Evolutionary conservation across 176 grass and related monocot genomes (phyloP), one percentile per base, ranked within the genome.

Genomic region (Phragmites australis): DNA sequence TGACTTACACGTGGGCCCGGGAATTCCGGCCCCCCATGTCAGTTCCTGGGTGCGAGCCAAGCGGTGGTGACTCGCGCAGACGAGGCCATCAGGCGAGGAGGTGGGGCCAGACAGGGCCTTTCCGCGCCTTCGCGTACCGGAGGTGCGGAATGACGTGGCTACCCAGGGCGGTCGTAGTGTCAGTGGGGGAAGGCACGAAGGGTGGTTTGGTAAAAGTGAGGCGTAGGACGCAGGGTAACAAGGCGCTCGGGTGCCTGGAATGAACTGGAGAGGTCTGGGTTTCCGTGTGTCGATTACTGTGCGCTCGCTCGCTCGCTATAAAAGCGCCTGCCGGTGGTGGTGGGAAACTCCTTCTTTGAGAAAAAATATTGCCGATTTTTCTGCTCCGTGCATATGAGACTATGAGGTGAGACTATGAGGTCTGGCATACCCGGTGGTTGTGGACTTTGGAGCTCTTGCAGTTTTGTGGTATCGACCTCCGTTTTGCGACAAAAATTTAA

Each of bases 11-110:
- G 3, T 31, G 68, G 88, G 84, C 0, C 16, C 31, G 1, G 0
- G 0, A 0, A 0, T 0, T 0, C 0, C 1, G 0, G 0, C 26
- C 75, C 79, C 14, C 0, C 1, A 13, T 27, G 64, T 86, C 83
- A 74, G 83, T 14, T 5, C 1, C 56, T 10, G 7, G 57, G 26
- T n/a, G n/a, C n/a, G n/a, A n/a, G n/a, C n/a, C n/a, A n/a, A n/a
- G n/a, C n/a, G n/a, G n/a, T n/a, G n/a, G 34, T 37, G 3, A 37
- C 1, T 0, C 6, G 26, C 9, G 23, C 19, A 18, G 29, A 0
- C 9, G 51, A 81, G 42, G 51, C 42, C 78, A 54, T 75, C 76
- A 42, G 40, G 62, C 8, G 9, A 14, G 27, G 72, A 8, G 26
- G 62, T 72, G 66, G 76, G 48, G 6, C 71, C 18, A 18, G 18